Percentiles rank a stretch among this genome's conserved stretches.
Evolutionary conservation across 768 basidiomycete species (phyloP).

Genomic region (Pleurotus tuber-regium): DNA sequence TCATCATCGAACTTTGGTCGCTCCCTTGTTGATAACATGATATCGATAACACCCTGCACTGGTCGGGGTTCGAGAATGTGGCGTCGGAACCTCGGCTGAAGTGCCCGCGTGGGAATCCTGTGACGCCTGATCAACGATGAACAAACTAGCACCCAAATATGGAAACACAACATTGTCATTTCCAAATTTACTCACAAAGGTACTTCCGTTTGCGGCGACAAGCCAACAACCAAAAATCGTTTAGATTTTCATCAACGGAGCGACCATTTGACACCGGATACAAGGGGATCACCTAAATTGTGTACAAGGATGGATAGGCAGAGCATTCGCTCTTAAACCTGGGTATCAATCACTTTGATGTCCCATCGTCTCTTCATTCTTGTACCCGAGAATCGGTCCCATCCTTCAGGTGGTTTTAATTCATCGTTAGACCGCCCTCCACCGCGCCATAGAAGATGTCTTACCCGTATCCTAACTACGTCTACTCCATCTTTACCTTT

Average conservation of each 20-base stretch:
- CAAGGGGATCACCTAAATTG: constrained; percentile 45
- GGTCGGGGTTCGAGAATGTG: not conserved
- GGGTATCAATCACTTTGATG: constrained; percentile 18
- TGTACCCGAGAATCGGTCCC: constrained; percentile 27
- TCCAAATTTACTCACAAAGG: constrained; percentile 15
- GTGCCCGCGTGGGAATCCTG: constrained; percentile 2
- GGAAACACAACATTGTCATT: constrained; percentile 8
- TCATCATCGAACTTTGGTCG: not conserved
- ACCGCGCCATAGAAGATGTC: constrained; percentile 21
- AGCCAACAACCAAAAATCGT: constrained; percentile 6
- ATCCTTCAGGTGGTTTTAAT: constrained; percentile 17
- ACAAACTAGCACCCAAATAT: constrained; percentile 1
- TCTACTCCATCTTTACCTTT: constrained; percentile 53
- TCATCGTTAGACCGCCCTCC: constrained; percentile 15
- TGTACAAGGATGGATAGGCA: constrained; percentile 32
- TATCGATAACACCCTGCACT: not conserved
- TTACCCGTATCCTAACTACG: constrained; percentile 41
- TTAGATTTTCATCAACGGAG: constrained; percentile 14
- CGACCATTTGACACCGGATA: constrained; percentile 20
- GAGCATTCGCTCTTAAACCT: constrained; percentile 38
- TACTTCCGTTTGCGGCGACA: constrained; percentile 14
- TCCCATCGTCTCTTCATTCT: constrained; percentile 29
- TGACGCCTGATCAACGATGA: not conserved
- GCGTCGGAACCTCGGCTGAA: not conserved
- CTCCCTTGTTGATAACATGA: not conserved